A percentile compares a stretch with the other conserved stretches of the same genome.
phyloP scores from a whole-genome alignment of 768 basidiomycete genomes.

The Hygrocybe coccinea region DNA sequence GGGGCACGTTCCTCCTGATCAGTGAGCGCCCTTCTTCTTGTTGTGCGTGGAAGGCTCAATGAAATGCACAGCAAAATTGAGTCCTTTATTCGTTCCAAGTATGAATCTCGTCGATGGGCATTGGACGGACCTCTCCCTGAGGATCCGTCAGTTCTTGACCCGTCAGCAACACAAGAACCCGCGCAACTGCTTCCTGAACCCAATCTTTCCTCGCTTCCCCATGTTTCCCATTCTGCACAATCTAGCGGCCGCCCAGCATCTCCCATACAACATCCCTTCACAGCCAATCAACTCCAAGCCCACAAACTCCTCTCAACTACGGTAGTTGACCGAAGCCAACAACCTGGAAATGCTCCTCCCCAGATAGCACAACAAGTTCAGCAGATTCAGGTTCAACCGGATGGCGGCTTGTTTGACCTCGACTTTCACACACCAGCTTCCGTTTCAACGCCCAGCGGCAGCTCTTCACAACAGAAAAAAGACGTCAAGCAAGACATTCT shows the following conservation, averaged over 20 bases:
- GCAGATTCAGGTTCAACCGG: conserved; percentile 26
- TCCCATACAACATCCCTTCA: conserved; percentile 16
- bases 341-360: conserved; percentile 16
- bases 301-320: conserved; percentile 52
- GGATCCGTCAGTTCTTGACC: conserved; percentile 73
- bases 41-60: neutral
- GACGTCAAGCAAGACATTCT: conserved; percentile 83
- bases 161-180: conserved; percentile 20
- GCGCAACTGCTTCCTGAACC: conserved; percentile 26
- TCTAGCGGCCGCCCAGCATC: conserved; percentile 25
- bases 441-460: conserved; percentile 22
- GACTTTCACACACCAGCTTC: conserved; percentile 71
- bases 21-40: conserved; percentile 51
- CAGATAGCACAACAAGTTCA: conserved; percentile 30
- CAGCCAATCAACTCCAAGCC: conserved; percentile 45
- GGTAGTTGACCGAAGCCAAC: conserved; percentile 16
- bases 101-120: conserved; percentile 91
- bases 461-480: conserved; percentile 45
- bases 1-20: conserved; percentile 90
- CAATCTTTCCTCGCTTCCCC: conserved; percentile 24
- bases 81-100: conserved; percentile 94
- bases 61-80: conserved; percentile 82
- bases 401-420: conserved; percentile 74
- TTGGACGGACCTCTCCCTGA: conserved; percentile 78
- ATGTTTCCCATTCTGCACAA: conserved; percentile 24